These are phyloP conservation scores for Lactarius tabidus DNA, from an alignment of 768 basidiomycete species.

Conservation along the genomic window DNA sequence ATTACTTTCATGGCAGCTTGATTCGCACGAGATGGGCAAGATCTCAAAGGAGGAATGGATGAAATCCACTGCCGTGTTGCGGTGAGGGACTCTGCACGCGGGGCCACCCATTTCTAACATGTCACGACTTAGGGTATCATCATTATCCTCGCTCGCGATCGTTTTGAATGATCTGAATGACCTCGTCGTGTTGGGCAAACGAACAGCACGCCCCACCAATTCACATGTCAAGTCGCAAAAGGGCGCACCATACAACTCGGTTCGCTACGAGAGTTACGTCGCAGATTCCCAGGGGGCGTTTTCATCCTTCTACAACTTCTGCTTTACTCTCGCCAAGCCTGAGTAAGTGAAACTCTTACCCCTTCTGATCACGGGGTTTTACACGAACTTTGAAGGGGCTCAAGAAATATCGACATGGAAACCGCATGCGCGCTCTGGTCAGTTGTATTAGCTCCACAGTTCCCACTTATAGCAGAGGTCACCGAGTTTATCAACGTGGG, in stretches of 20 bases:
- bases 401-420: conserved; percentile 81
- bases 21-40: conserved; percentile 68
- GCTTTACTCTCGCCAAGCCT: conserved; percentile 67
- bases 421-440: conserved; percentile 72
- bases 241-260: conserved; percentile 52
- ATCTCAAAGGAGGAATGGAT: conserved; percentile 67
- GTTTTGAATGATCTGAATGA: conserved; percentile 60
- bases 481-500: conserved; percentile 62
- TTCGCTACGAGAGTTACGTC: conserved; percentile 48
- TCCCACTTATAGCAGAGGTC: conserved; percentile 61
- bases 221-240: conserved; percentile 36
- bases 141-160: conserved; percentile 44
- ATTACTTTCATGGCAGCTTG: conserved; percentile 71
- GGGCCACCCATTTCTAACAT: conserved; percentile 13
- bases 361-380: neutral
- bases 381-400: conserved; percentile 43
- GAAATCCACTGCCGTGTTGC: conserved; percentile 45
- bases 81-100: conserved; percentile 35
- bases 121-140: conserved; percentile 42
- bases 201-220: conserved; percentile 28
- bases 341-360: conserved; percentile 47
- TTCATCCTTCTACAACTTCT: conserved; percentile 62
- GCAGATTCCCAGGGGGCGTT: conserved; percentile 51
- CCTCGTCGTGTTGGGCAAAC: conserved; percentile 50
- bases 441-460: conserved; percentile 65